Conservation (phyloP, 2,329 filamentous ascomycete species). For the Graphium sp. region DNA sequence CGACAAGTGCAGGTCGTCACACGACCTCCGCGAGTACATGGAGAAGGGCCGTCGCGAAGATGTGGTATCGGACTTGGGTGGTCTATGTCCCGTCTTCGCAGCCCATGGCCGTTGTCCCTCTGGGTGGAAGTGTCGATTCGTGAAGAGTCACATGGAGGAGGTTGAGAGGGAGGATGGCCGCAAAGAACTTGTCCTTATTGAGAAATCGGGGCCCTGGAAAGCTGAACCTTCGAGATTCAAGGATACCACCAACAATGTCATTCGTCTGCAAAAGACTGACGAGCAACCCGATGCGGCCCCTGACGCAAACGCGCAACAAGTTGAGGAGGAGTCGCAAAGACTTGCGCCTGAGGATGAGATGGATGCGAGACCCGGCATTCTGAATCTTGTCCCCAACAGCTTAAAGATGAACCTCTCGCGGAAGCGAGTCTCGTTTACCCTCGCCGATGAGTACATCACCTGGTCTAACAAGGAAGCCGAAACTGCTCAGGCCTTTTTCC, state of each 20-base stretch:
- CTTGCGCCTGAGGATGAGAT: slow-evolving; percentile 23
- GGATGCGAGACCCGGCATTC: slow-evolving; percentile 42
- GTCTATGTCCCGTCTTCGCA: slow-evolving; percentile 70
- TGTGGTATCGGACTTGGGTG: slow-evolving; percentile 43
- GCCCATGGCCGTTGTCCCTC: slow-evolving; percentile 58
- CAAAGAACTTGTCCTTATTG: slow-evolving; percentile 62
- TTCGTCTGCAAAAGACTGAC: too few species aligned
- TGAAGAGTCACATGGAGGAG: slow-evolving; percentile 73
- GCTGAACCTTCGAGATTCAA: too few species aligned
- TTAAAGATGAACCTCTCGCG: slow-evolving; percentile 62
- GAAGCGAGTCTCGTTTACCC: slow-evolving; percentile 52
- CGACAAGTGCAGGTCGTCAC: slow-evolving; percentile 64
- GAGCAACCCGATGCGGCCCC: slow-evolving; percentile 13
- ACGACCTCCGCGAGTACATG: slow-evolving; percentile 76
- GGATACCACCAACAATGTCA: too few species aligned
- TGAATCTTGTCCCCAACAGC: slow-evolving; percentile 51
- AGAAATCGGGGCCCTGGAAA: too few species aligned
- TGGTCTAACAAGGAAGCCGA: slow-evolving; percentile 56
- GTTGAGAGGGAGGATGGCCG: slow-evolving; percentile 60
- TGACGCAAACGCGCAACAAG: slow-evolving; percentile 11
- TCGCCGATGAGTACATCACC: slow-evolving; percentile 57
- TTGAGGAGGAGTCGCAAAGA: slow-evolving; percentile 12
- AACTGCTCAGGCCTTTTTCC: slow-evolving; percentile 19
- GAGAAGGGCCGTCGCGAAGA: slow-evolving; percentile 63
- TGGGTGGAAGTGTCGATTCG: slow-evolving; percentile 92